Percentiles rank a stretch among this genome's conserved stretches.
These are phyloP conservation scores for Tilletia setariae DNA, from an alignment of 1,284 basidiomycete species.

Conservation along the genomic window DNA sequence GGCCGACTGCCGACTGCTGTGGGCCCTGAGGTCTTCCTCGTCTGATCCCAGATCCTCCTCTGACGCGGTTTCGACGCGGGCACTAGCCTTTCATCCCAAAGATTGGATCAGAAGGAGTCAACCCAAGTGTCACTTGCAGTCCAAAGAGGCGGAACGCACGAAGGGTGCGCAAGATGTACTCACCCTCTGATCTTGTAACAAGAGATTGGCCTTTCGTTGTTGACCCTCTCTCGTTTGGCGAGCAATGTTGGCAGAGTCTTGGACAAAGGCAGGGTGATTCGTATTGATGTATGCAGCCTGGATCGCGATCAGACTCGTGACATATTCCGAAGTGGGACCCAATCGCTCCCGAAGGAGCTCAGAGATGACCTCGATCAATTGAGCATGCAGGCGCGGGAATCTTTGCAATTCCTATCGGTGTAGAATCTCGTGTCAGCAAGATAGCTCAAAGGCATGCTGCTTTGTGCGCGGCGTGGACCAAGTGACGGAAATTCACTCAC, in stretches of 20 bases:
- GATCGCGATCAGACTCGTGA: slow-evolving; percentile 90
- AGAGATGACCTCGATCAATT: slow-evolving; percentile 94
- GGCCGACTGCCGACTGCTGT: slow-evolving; percentile 1
- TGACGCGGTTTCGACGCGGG: slow-evolving; percentile 33
- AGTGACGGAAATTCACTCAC: too few species aligned
- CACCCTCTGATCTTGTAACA: slow-evolving; percentile 28
- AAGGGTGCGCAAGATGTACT: not conserved
- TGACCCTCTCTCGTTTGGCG: slow-evolving; percentile 46
- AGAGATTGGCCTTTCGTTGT: slow-evolving; percentile 33
- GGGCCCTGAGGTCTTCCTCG: slow-evolving; percentile 26
- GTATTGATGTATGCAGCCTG: slow-evolving; percentile 99
- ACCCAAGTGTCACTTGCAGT: not conserved
- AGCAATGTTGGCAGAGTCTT: slow-evolving; percentile 52
- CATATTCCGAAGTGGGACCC: slow-evolving; percentile 92
- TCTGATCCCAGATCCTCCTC: slow-evolving; percentile 31
- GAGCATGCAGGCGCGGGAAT: slow-evolving; percentile 88
- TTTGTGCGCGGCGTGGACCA: too few species aligned
- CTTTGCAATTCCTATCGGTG: slow-evolving; percentile 80
- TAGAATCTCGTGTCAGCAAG: not conserved
- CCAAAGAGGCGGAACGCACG: too few species aligned
- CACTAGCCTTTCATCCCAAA: slow-evolving; percentile 17
- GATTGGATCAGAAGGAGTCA: not conserved
- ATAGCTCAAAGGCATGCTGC: not conserved
- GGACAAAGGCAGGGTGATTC: slow-evolving; percentile 87
- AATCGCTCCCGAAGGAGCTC: slow-evolving; percentile 91